Base-by-base conservation (phyloP, 2,329 filamentous ascomycete genomes). In the Fusarium albosuccineum region DNA sequence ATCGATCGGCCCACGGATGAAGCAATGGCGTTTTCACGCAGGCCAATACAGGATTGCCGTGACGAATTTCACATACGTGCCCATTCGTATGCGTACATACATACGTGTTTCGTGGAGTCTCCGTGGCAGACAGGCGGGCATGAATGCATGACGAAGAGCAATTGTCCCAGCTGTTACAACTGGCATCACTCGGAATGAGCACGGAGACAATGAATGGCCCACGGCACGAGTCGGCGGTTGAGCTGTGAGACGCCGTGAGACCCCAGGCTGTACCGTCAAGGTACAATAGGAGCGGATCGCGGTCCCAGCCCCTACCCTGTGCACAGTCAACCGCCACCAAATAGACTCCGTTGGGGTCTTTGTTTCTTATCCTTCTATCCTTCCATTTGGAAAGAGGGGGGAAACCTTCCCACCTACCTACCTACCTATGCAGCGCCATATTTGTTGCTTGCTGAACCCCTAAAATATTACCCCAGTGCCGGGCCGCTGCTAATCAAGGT, bases 251-350 rank as follows among this genome's bases (percentile, higher is more conserved):
- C 33, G 41, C 56, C 37, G 34, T 66, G 45, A 58, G 57, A 65
- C 51, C 30, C 63, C 44, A 53, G 52, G 50, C 55, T 26, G 59
- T 57, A 62, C 66, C 63, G 54, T 50, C 51, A 48, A 48, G 59
- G 57, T 62, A 55, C 11, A 33, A 33, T 33, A 33, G 8, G 30
- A 11, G 36, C 41, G 56, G 57, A 49, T 62, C 64, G 58, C 36
- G 52, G 55, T 48, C 67, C 59, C 40, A 53, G 45, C 37, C 33
- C 62, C 65, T 62, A 53, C 45, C 36, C 51, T 22, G 45, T 42
- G 33, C 57, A 57, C 51, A 65, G 57, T 64, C 57, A 64, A 67
- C 68, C 66, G 60, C 70, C 70, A 72, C 70, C 57, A 63, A 62
- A 64, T 66, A 55, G 57, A 39, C 58, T 70, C 59, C 63, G 67